phyloP scores from a whole-genome alignment of 2,329 filamentous ascomycete genomes.

The Pseudogymnoascus sp. region DNA sequence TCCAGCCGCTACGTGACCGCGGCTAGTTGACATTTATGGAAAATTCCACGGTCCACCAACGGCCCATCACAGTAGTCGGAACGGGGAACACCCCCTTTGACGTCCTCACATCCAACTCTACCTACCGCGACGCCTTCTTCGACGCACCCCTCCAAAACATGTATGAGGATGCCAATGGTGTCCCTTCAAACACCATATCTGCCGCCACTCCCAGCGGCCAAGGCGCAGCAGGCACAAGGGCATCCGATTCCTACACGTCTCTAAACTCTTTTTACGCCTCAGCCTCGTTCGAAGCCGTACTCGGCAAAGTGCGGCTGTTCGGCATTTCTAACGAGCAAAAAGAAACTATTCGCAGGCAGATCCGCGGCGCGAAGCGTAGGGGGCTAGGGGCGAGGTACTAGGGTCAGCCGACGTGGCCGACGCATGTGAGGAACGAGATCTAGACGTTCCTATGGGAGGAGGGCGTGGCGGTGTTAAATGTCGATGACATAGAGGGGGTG shows the following conservation, averaged over 20 bases:
- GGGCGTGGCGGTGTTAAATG: slow-evolving; percentile 52
- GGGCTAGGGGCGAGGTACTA: slow-evolving; percentile 53
- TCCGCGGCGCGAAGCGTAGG: slow-evolving; percentile 38
- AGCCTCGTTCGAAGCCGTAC: slow-evolving; percentile 42
- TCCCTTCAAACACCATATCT: slow-evolving; percentile 14
- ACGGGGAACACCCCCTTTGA: slow-evolving; percentile 57
- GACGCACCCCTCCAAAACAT: slow-evolving; percentile 51
- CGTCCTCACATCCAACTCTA: slow-evolving; percentile 41
- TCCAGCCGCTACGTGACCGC: slow-evolving; percentile 48
- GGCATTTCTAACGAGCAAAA: slow-evolving; percentile 39
- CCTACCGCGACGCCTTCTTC: slow-evolving; percentile 54
- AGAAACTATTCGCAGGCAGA: slow-evolving; percentile 34
- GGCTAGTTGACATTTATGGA: slow-evolving; percentile 49
- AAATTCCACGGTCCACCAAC: slow-evolving; percentile 39
- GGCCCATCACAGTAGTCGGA: slow-evolving; percentile 60
- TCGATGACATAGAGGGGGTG: slow-evolving; percentile 38
- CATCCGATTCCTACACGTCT: slow-evolving; percentile 33
- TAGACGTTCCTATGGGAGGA: slow-evolving; percentile 48
- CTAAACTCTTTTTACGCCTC: slow-evolving; percentile 61
- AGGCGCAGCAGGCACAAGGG: slow-evolving; percentile 33
- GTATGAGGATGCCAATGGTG: slow-evolving; percentile 22
- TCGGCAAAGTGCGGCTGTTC: slow-evolving; percentile 40
- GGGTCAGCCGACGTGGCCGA: slow-evolving; percentile 50
- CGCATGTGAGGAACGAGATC: slow-evolving; percentile 43
- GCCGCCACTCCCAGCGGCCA: slow-evolving; percentile 26